These are phyloP conservation scores for Kwoniella sp. DNA, from an alignment of 768 basidiomycete genomes.

Conservation along the genomic window DNA sequence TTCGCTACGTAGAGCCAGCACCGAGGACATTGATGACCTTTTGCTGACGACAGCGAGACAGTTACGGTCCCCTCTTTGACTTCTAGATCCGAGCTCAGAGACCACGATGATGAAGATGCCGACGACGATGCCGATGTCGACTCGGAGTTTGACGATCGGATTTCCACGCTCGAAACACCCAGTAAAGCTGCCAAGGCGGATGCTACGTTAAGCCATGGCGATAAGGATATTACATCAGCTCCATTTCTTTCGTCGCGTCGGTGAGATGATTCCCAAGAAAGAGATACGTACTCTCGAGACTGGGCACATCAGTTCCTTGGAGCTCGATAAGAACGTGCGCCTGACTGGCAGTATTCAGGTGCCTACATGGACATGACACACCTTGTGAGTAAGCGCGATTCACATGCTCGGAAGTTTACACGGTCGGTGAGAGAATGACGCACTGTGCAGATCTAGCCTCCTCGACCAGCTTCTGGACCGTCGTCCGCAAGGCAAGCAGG, in stretches of 20 bases:
- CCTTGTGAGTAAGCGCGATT: constrained; percentile 63
- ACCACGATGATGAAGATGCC: background rate
- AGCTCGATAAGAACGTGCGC: background rate
- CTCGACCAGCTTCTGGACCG: constrained; percentile 72
- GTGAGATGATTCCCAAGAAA: no score
- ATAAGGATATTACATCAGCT: no score
- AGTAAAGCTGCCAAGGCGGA: background rate
- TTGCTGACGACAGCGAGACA: constrained; percentile 60
- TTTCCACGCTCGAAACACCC: background rate
- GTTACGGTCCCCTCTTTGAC: constrained; percentile 50
- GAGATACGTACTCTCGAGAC: background rate
- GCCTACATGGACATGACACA: no score
- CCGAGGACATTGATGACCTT: constrained; percentile 74
- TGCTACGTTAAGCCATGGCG: background rate
- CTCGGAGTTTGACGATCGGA: background rate
- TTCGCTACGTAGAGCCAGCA: constrained; percentile 80
- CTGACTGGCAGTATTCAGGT: constrained; percentile 9
- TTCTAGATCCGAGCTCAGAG: background rate
- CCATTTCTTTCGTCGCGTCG: no score
- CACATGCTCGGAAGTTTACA: background rate
- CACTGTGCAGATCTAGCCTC: constrained; percentile 76
- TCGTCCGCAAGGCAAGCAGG: constrained; percentile 66
- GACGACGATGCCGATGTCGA: background rate
- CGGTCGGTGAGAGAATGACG: constrained; percentile 28
- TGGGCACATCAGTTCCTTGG: background rate